Evolutionary conservation across 257 asterid species (phyloP).

Genomic region (Fraxinus pennsylvanica): DNA sequence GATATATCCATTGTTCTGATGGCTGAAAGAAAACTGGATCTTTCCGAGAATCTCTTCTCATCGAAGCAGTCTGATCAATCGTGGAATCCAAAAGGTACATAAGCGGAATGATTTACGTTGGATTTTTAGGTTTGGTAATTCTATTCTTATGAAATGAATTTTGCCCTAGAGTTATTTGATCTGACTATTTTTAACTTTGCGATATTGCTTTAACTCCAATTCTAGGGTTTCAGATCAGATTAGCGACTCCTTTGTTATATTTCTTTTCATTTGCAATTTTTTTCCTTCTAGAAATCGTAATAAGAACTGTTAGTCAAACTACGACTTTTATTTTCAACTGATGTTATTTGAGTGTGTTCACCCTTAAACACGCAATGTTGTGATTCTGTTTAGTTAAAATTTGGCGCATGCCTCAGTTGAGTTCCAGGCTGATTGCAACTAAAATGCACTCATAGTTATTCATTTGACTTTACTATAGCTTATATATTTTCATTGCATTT

Average conservation of each 20-base stretch:
- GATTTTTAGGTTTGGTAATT: conserved; percentile 2
- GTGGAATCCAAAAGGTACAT: conserved; percentile 71
- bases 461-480: background rate
- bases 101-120: background rate
- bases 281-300: background rate
- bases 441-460: background rate
- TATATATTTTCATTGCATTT: conserved; percentile 11
- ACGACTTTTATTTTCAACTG: background rate
- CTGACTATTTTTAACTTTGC: conserved; percentile 28
- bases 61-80: conserved; percentile 73
- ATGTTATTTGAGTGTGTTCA: background rate
- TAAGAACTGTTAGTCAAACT: conserved; percentile 2
- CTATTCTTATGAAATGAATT: conserved; percentile 22
- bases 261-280: background rate
- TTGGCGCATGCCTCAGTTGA: background rate
- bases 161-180: conserved; percentile 39
- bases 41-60: conserved; percentile 68
- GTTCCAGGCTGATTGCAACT: background rate
- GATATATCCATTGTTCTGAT: conserved; percentile 41
- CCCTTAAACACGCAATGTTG: conserved; percentile 10
- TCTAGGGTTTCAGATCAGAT: conserved; percentile 58
- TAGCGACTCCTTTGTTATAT: conserved; percentile 3
- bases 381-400: conserved; percentile 15
- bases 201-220: conserved; percentile 25
- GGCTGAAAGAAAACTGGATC: conserved; percentile 79